Percentiles rank a stretch among this genome's conserved stretches.
Conservation (phyloP, 2,329 filamentous ascomycete genomes). For the Fusarium papillatum region DNA sequence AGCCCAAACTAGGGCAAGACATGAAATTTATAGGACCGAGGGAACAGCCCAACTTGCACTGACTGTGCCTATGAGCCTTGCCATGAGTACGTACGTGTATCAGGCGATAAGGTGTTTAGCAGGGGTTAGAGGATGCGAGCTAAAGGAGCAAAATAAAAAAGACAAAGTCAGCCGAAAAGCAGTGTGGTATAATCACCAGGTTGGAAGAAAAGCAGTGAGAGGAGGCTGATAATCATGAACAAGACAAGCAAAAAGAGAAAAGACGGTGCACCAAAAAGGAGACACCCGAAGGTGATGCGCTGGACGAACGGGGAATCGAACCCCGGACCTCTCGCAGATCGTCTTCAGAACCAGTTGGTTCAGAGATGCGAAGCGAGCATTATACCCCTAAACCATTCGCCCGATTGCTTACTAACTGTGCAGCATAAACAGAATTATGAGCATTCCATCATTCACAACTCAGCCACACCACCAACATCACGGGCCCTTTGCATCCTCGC, state of each 20-base stretch:
- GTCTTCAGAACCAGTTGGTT: neutral
- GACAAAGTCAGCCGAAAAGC: neutral
- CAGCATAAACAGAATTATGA: neutral
- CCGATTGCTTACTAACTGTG: neutral
- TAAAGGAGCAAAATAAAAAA: neutral
- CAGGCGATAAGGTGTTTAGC: neutral
- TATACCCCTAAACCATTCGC: constrained; percentile 4
- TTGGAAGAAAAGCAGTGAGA: neutral
- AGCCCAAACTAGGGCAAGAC: neutral
- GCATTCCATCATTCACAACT: neutral
- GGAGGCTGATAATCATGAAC: neutral
- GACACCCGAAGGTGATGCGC: too few species aligned
- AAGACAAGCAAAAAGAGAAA: neutral
- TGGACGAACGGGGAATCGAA: constrained; percentile 5
- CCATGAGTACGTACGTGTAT: neutral
- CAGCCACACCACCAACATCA: neutral
- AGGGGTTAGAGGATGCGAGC: neutral
- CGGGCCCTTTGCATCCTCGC: neutral
- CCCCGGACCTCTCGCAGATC: constrained; percentile 2
- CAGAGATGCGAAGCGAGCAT: constrained; percentile 2
- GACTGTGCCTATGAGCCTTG: neutral
- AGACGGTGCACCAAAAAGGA: neutral
- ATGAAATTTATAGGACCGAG: neutral
- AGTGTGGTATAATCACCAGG: neutral
- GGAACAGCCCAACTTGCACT: neutral